Conservation (phyloP, 805 yeast genomes). For the Pichia exigua region DNA sequence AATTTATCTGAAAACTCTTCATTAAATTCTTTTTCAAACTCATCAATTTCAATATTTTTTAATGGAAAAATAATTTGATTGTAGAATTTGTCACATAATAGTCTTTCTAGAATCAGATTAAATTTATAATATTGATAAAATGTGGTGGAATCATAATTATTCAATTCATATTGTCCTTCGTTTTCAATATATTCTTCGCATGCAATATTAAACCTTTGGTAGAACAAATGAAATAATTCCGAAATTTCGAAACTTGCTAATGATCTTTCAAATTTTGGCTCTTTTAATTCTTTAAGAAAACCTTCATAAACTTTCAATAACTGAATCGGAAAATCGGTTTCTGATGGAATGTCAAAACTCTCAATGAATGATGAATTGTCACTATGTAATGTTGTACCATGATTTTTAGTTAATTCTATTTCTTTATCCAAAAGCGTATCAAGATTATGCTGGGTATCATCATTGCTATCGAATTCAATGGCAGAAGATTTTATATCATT, state of each 20-base stretch:
- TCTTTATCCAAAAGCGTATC: conserved; percentile 1
- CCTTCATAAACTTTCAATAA: conserved; percentile 20
- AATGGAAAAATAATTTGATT: conserved; percentile 28
- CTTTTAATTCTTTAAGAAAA: conserved; percentile 26
- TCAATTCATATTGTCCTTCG: conserved; percentile 17
- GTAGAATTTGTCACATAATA: conserved; percentile 29
- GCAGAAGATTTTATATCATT: neutral
- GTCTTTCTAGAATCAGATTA: conserved; percentile 25
- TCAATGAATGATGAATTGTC: conserved; percentile 13
- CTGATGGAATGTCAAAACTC: conserved; percentile 11
- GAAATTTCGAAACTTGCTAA: conserved; percentile 29
- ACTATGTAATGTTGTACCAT: neutral
- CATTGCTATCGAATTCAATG: neutral
- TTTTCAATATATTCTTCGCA: conserved; percentile 15
- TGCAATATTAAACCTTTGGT: conserved; percentile 21
- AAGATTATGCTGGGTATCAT: neutral
- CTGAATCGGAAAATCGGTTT: conserved; percentile 23
- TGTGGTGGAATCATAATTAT: conserved; percentile 9
- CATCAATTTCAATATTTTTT: conserved; percentile 25
- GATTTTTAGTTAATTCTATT: neutral
- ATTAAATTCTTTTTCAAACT: conserved; percentile 23
- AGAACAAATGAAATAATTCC: conserved; percentile 29
- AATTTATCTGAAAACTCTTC: conserved; percentile 22
- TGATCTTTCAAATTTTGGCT: conserved; percentile 30
- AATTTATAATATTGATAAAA: conserved; percentile 17